A percentile compares a stretch with the other conserved stretches of the same genome.
Conservation (phyloP, 495 filamentous ascomycete species). For the Astrothelium subdiscretum region DNA sequence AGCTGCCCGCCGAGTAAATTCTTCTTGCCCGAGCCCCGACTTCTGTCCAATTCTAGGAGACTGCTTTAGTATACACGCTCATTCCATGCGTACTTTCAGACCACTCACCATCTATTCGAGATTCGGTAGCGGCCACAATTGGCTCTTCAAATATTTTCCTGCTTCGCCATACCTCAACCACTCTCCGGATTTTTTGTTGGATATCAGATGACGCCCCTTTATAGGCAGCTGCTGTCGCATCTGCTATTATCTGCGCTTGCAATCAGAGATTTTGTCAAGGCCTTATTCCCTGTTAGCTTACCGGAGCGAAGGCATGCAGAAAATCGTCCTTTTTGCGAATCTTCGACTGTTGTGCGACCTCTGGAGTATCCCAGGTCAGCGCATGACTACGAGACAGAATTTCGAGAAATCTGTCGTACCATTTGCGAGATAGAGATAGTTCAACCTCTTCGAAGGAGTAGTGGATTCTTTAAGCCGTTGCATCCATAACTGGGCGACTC, state of each 20-base stretch:
- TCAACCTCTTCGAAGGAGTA: conserved; percentile 65
- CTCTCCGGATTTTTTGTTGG: conserved; percentile 74
- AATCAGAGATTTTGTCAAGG: no score
- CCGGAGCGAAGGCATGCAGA: conserved; percentile 73
- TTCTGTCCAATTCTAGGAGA: conserved; percentile 63
- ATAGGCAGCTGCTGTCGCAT: conserved; percentile 74
- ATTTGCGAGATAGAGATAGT: conserved; percentile 90
- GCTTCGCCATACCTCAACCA: conserved; percentile 88
- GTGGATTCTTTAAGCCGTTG: conserved; percentile 75
- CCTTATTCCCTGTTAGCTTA: no score
- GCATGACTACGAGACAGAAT: conserved; percentile 2
- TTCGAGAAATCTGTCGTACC: conserved; percentile 37
- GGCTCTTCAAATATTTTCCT: conserved; percentile 71
- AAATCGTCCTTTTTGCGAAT: conserved; percentile 86
- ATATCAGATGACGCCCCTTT: conserved; percentile 73
- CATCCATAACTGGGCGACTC: conserved; percentile 80
- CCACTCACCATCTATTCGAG: conserved; percentile 58
- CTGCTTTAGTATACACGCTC: neutral
- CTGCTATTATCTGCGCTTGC: conserved; percentile 80
- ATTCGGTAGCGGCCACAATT: conserved; percentile 67
- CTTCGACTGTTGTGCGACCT: conserved; percentile 91
- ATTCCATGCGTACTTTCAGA: neutral
- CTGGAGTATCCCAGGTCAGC: conserved; percentile 32
- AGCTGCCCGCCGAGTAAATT: conserved; percentile 58
- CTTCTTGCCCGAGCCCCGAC: conserved; percentile 54